Base-by-base conservation (phyloP, 371 early-diverging fungal genomes). In the Mortierella sp. region DNA sequence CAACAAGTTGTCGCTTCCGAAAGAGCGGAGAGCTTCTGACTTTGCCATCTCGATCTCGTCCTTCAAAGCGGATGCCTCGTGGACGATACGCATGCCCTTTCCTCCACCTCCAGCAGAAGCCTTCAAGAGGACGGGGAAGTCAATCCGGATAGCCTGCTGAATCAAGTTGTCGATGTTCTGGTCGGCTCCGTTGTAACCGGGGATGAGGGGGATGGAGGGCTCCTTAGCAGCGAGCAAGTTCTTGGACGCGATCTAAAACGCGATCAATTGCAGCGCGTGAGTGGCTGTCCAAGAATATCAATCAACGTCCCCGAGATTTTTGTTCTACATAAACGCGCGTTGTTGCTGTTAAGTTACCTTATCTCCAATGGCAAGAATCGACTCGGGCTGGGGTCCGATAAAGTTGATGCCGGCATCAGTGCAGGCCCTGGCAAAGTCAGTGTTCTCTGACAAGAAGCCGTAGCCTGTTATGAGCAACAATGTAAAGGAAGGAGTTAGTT, bases 291-390 rank as follows among this genome's bases (percentile, higher is more conserved):
- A 8, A 47, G 14, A 95, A 38, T 95, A 21, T 92, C 90, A 72
- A 90, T 89, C 24, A 21, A 5, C 26, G 48, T 31, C 88, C 83
- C 95, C 26, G 58, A 13, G 87, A 47, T 5, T 1, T 28, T 14
- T 31, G 60, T 14, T n/a, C 11, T 7, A 24, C n/a, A 24, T n/a
- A 24, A 24, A 26, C 13, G 16, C 60, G 31, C 16, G 60, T 31
- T 11, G 13, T 63, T 31, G 21, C 14, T 28, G 21, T 38, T 11
- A 28, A 76, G 78, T 91, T 77, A 97, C 96, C 91, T 98, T 98
- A 89, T 98, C 97, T 52, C 99, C 99, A 95, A 98, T 98, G 55
- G 94, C 94, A 9, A 93, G 93, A 89, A 98, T 98, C 7, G 97
- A 93, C 70, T 91, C 85, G 26, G 92, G 93, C 11, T 89, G 88